phyloP scores from a whole-genome alignment of 2,329 filamentous ascomycete species.

The Neofusicoccum cordaticola region DNA sequence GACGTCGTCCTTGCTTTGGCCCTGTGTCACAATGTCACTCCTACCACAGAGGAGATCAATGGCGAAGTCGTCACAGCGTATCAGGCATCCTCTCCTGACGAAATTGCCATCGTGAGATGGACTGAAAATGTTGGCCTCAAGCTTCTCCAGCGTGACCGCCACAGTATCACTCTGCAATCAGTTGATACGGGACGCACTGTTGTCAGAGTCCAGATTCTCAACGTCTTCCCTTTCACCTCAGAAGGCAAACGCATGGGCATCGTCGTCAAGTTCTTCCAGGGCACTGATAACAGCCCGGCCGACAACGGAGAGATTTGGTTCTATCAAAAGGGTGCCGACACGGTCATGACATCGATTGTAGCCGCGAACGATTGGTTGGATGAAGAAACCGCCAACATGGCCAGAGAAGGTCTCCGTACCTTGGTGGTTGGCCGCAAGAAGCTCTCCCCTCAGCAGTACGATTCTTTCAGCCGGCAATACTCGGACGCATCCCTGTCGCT shows the following conservation, averaged over 20 bases:
- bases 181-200: constrained; percentile 69
- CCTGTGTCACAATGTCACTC: constrained; percentile 95
- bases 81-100: constrained; percentile 94
- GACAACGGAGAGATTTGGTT: constrained; percentile 86
- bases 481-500: constrained; percentile 79
- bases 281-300: constrained; percentile 39
- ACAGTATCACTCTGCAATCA: constrained; percentile 77
- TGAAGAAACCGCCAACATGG: constrained; percentile 99
- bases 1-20: constrained; percentile 91
- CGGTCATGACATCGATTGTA: constrained; percentile 95
- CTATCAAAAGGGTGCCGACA: constrained; percentile 97
- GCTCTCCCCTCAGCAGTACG: constrained; percentile 74
- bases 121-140: constrained; percentile 88
- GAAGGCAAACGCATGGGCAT: constrained; percentile 99
- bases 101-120: constrained; percentile 96
- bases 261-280: constrained; percentile 74
- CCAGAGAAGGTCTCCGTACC: constrained; percentile 88
- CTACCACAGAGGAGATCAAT: constrained; percentile 78
- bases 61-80: constrained; percentile 78
- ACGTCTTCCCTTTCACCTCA: constrained; percentile 96
- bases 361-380: constrained; percentile 97
- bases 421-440: constrained; percentile 92
- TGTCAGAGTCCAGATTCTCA: constrained; percentile 82
- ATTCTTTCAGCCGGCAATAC: constrained; percentile 72
- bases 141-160: constrained; percentile 80